phyloP scores from a whole-genome alignment of 2,329 filamentous ascomycete genomes.

The Hymenoscyphus albidus region DNA sequence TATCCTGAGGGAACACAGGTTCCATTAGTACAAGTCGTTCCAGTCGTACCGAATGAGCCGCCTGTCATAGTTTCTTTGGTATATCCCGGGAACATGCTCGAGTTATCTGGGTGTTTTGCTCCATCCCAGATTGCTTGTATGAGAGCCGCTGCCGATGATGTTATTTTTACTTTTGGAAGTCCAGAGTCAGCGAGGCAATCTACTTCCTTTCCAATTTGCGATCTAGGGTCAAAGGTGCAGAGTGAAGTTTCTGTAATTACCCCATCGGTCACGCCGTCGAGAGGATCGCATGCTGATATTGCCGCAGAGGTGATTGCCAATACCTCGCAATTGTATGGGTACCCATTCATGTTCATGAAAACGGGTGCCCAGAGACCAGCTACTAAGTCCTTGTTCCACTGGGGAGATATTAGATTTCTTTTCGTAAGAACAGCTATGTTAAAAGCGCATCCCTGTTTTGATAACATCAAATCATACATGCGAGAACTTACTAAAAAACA shows the following conservation, averaged over 20 bases:
- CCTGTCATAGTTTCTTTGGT: not conserved
- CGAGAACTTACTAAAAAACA: not conserved
- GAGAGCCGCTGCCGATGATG: conserved; percentile 6
- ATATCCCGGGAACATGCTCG: conserved; percentile 14
- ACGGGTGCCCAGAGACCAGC: conserved; percentile 14
- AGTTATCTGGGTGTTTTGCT: conserved; percentile 4
- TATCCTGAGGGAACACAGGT: not conserved
- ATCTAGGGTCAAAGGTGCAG: conserved; percentile 18
- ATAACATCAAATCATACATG: not conserved
- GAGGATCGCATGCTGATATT: conserved; percentile 16
- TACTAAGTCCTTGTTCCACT: not conserved
- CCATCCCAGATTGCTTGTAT: conserved; percentile 12
- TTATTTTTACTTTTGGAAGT: conserved; percentile 11
- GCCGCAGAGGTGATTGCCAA: conserved; percentile 14
- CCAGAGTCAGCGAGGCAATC: conserved; percentile 13
- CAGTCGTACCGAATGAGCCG: not conserved
- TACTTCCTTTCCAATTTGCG: conserved; percentile 10
- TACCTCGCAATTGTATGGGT: conserved; percentile 17
- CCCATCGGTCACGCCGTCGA: conserved; percentile 23
- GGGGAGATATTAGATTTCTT: not conserved
- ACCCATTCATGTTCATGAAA: conserved; percentile 17
- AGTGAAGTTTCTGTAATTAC: conserved; percentile 13
- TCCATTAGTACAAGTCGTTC: not conserved
- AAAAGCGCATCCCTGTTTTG: not conserved
- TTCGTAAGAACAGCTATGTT: too few relatives aligned